Base-by-base conservation (phyloP, 1,284 basidiomycete genomes). In the Pyrrhoderma noxium region DNA sequence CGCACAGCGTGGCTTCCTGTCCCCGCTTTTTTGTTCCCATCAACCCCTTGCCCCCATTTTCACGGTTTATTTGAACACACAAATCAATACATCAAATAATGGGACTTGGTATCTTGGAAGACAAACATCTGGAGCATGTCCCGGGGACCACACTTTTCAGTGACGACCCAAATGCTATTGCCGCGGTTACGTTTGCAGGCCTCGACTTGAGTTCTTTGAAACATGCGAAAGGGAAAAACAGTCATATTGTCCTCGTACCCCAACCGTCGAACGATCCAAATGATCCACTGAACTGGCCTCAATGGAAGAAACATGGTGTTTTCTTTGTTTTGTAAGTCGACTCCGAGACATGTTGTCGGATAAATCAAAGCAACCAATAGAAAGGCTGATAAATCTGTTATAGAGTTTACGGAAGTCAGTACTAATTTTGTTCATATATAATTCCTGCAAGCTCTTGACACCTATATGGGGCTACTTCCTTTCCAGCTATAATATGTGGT, bases 231-330 rank as follows among this genome's bases (percentile, higher is more conserved):
- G 59, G 59, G 5, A 49, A 55, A 45, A 56, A 61, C 21, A 44
- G 53, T 14, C 57, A 61, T 47, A 57, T 59, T 21, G 58, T 59
- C 9, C 58, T 61, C 16, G 59, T 61, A 16, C 59, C 59, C n/a
- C 59, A 60, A 45, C 59, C 59, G 16, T 54, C 53, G 3, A 58
- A 61, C 37, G 59, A 61, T 22, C 57, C 57, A 18, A 58, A 61
- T 44, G 59, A 61, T 37, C 59, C 59, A 5, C 47, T 61, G 21
- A 59, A 61, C 44, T 61, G 59, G 59, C 57, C 57, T 16, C 36
- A 19, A 36, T 58, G 55, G 58, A 61, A 58, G 52, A 60, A 60
- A 49, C 58, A 60, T 45, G 43, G 34, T n/a, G 55, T 54, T n/a
- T 56, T 50, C 38, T 38, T 50, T 35, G 44, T 50, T 16, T 45